Percentiles rank a stretch among this genome's conserved stretches.
phyloP scores from a whole-genome alignment of 1,139 yeast species.

The Yamadazyma siamensis region DNA sequence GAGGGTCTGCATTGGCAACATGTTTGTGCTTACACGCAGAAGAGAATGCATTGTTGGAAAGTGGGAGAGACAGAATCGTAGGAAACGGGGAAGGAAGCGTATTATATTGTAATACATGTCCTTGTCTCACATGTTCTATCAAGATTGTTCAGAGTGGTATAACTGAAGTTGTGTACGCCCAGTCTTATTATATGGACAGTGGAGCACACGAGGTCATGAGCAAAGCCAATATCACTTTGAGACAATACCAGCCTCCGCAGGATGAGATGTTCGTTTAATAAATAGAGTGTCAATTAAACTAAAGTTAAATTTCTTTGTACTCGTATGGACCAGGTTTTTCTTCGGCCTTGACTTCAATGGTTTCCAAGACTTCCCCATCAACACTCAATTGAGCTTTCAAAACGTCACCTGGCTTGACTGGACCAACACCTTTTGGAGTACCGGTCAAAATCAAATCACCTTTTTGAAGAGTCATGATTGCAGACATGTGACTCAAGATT shows the following conservation, averaged over 20 bases:
- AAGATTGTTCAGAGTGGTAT: conserved; percentile 94
- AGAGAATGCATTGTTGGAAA: conserved; percentile 90
- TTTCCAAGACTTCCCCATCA: conserved; percentile 51
- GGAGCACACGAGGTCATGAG: conserved; percentile 66
- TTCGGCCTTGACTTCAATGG: conserved; percentile 52
- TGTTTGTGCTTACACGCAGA: conserved; percentile 96
- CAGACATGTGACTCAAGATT: conserved; percentile 75
- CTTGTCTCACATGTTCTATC: conserved; percentile 92
- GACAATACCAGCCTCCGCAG: conserved; percentile 70
- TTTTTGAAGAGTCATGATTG: conserved; percentile 83
- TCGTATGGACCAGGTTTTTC: conserved; percentile 80
- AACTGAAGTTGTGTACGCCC: conserved; percentile 89
- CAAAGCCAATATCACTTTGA: conserved; percentile 67
- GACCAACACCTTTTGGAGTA: conserved; percentile 98
- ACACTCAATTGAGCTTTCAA: conserved; percentile 60
- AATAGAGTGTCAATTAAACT: conserved; percentile 10
- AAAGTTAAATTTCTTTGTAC: conserved; percentile 48
- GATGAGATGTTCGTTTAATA: conserved; percentile 44
- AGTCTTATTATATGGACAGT: conserved; percentile 87
- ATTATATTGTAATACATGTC: conserved; percentile 93
- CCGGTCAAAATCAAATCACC: conserved; percentile 94
- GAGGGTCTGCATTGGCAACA: conserved; percentile 60
- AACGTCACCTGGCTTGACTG: conserved; percentile 70
- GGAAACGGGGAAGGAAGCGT: conserved; percentile 41
- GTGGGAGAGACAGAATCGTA: conserved; percentile 79